Evolutionary conservation across 148 eudicot species (phyloP), one percentile per base, ranked within the genome.

Genomic region (Chenopodium suecicum): DNA sequence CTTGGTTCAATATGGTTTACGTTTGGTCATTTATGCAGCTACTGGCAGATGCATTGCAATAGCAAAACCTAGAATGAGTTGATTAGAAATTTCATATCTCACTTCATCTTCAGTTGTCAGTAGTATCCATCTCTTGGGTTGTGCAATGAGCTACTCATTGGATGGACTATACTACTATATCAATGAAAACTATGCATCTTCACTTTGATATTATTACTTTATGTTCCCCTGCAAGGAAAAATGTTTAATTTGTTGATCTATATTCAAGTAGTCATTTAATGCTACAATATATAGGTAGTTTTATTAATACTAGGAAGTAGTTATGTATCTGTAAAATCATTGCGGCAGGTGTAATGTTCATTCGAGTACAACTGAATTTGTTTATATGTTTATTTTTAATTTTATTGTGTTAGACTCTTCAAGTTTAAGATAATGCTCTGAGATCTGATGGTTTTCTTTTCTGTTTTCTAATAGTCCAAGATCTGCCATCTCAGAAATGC

Each of bases 401-500:
- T 11, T 11, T n/a, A 23, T n/a, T 7, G 69, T n/a, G 4, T 25
- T 25, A 27, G 9, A 10, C 14, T n/a, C 44, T 66, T 17, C 25
- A 58, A 67, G 19, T 37, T 64, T 41, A 4, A 19, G 37, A 54
- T 64, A 52, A 12, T 75, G 50, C 16, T 71, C 7, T 52, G n/a
- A 70, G 32, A 72, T 79, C 47, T 79, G 71, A 76, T 78, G 44
- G 3, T 66, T 80, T 63, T 64, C 9, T 29, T 74, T 70, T 74
- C 9, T 14, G 34, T 73, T 70, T 79, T 74, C 78, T 62, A 79
- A 77, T 70, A 96, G 99, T 96, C 98, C 78, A 96, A 90, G 83
- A 79, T 83, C 27, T 96, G 99, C 88, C 81, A 91, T 83, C 88
- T 96, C 81, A 91, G 86, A 89, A 89, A 86, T 72, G 97, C 90